Evolutionary conservation across 805 yeast genomes (phyloP).

Genomic region (Groenewaldozyma tartarivorans): DNA sequence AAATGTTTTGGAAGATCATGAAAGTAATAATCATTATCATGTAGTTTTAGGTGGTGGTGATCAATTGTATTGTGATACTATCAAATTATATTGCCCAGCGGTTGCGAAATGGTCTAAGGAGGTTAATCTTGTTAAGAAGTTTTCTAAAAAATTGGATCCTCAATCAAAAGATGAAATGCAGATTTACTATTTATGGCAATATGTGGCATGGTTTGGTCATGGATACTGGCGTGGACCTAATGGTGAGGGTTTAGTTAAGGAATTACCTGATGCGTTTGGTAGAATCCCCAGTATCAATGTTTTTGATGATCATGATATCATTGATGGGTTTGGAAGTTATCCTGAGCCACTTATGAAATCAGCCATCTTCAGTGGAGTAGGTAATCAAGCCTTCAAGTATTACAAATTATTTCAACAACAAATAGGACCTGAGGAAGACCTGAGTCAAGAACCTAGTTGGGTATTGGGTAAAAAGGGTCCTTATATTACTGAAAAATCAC

Average conservation of each 20-base stretch:
- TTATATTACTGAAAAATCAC: conserved; percentile 54
- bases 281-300: conserved; percentile 80
- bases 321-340: conserved; percentile 94
- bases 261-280: conserved; percentile 68
- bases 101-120: conserved; percentile 52
- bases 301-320: conserved; percentile 92
- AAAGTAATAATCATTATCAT: conserved; percentile 51
- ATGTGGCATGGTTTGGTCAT: conserved; percentile 80
- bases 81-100: conserved; percentile 46
- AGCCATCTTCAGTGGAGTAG: conserved; percentile 61
- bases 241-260: conserved; percentile 56
- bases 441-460: conserved; percentile 42
- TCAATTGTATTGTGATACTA: conserved; percentile 81
- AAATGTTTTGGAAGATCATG: conserved; percentile 67
- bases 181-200: conserved; percentile 60
- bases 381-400: conserved; percentile 71
- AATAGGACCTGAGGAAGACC: conserved; percentile 34
- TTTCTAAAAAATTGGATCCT: conserved; percentile 34
- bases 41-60: conserved; percentile 98
- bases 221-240: conserved; percentile 72
- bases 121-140: conserved; percentile 38
- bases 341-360: conserved; percentile 62
- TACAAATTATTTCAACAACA: conserved; percentile 92
- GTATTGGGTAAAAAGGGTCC: conserved; percentile 57
- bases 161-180: conserved; percentile 48